Percentiles rank a stretch among this genome's conserved stretches.
phyloP scores from a whole-genome alignment of 352 stramenopile species.

The Lagenidium giganteum region DNA sequence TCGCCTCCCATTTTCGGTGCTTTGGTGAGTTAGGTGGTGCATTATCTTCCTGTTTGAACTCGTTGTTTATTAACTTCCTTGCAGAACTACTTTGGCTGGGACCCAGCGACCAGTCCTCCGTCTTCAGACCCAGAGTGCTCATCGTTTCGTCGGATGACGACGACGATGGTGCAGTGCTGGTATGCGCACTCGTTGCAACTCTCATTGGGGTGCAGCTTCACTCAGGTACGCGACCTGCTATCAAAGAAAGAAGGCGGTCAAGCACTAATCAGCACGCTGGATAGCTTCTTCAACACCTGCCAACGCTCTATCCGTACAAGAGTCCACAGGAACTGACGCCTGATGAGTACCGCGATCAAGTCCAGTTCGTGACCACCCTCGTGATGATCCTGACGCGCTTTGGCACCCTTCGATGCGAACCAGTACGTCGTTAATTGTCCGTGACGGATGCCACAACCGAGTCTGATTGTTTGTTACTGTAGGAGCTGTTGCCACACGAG shows the following conservation, averaged over 20 bases:
- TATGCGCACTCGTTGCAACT: constrained; percentile 56
- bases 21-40: constrained; percentile 17
- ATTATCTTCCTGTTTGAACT: neutral
- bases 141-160: constrained; percentile 51
- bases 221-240: constrained; percentile 27
- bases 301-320: constrained; percentile 83
- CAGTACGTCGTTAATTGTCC: constrained; percentile 18
- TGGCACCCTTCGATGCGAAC: constrained; percentile 64
- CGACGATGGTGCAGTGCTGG: constrained; percentile 63
- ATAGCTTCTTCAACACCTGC: constrained; percentile 69
- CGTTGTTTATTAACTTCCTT: constrained; percentile 2
- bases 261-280: neutral
- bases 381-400: constrained; percentile 87
- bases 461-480: neutral
- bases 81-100: constrained; percentile 83
- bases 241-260: too few relatives aligned
- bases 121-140: constrained; percentile 33
- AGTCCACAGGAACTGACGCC: constrained; percentile 50
- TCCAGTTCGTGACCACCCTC: constrained; percentile 78
- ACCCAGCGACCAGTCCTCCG: constrained; percentile 38
- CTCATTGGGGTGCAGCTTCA: constrained; percentile 57
- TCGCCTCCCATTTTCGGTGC: constrained; percentile 39
- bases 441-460: neutral
- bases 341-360: constrained; percentile 73
- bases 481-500: constrained; percentile 87